Evolutionary conservation across 495 filamentous ascomycete genomes (phyloP), one percentile per base, ranked within the genome.

Genomic region (Lasiosphaeria ovina): DNA sequence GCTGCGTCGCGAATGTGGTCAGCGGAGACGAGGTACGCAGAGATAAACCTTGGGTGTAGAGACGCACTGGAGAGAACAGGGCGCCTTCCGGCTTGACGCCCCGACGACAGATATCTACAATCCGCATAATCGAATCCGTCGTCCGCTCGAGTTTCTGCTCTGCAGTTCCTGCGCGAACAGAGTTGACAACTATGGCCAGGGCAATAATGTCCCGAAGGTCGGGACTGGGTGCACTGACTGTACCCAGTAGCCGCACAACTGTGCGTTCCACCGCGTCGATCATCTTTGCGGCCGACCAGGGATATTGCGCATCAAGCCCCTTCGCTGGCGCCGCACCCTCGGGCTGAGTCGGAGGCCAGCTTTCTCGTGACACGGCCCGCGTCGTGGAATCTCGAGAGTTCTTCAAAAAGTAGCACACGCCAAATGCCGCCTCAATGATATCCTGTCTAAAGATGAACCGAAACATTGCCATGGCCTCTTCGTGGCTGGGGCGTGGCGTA

Each of bases 351-450:
- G 44, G 44, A 47, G 44, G 16, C 44, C 44, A 47, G 16, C 16
- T 5, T 0, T n/a, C 44, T 14, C 44, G 5, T 24, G 64, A 42
- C 8, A 35, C 45, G 7, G 60, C 55, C 9, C 60, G 45, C 1
- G n/a, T 48, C 33, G 58, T 51, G 10, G 54, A 36, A 44, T 63
- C 55, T 38, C 57, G 60, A 9, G 66, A 63, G 40, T 31, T 51
- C 49, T 71, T 73, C 58, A 75, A 66, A 48, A 70, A 77, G 51
- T 70, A 72, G 58, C 74, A 77, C 31, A 77, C 52, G 35, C 74
- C 68, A 34, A 77, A 69, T 6, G 69, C 68, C 6, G 72, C 70
- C 59, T 75, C 70, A 3, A 73, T 60, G 42, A 75, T 69, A 54
- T 75, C 74, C 49, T 69, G 67, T 57, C 66, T 72, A 35, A 75